A percentile compares a stretch with the other conserved stretches of the same genome.
These are phyloP conservation scores for Talaromyces thailandensis DNA, from an alignment of 495 filamentous ascomycete genomes.

Conservation along the genomic window DNA sequence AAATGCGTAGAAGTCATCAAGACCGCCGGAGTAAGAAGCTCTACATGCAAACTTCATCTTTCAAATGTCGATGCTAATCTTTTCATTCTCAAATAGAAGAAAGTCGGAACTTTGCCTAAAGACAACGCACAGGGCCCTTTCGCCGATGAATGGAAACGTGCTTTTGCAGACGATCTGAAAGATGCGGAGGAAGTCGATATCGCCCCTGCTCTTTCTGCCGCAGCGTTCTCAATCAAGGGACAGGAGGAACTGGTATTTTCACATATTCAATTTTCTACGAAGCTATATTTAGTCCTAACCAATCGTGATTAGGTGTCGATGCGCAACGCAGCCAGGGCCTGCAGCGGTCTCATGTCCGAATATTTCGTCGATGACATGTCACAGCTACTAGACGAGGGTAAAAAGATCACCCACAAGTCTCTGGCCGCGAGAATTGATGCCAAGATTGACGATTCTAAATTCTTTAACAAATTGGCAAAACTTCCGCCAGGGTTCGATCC, in stretches of 20 bases:
- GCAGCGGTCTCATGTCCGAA: slow-evolving; percentile 81
- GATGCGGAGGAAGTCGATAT: slow-evolving; percentile 89
- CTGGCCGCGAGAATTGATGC: slow-evolving; percentile 75
- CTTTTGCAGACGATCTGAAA: slow-evolving; percentile 63
- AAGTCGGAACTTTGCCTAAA: slow-evolving; percentile 77
- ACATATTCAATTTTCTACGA: background rate
- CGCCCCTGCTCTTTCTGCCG: slow-evolving; percentile 64
- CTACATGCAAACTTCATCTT: background rate
- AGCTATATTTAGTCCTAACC: slow-evolving; percentile 2
- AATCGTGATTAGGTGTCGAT: slow-evolving; percentile 57
- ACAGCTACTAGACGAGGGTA: slow-evolving; percentile 83
- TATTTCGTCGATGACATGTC: slow-evolving; percentile 99
- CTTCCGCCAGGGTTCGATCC: slow-evolving; percentile 80
- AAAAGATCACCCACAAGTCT: slow-evolving; percentile 85
- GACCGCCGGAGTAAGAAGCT: slow-evolving; percentile 61
- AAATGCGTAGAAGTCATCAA: slow-evolving; percentile 81
- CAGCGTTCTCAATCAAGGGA: slow-evolving; percentile 90
- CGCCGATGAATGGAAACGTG: slow-evolving; percentile 89
- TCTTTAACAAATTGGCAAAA: slow-evolving; percentile 77
- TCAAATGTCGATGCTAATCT: slow-evolving; percentile 15
- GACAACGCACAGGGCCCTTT: slow-evolving; percentile 81
- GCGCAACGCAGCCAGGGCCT: slow-evolving; percentile 85
- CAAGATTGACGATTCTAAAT: slow-evolving; percentile 88
- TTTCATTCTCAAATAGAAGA: slow-evolving; percentile 49
- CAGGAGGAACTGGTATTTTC: slow-evolving; percentile 68